Evolutionary conservation across 495 filamentous ascomycete species (phyloP).

Genomic region (Paragyromitra xinjiangensis): DNA sequence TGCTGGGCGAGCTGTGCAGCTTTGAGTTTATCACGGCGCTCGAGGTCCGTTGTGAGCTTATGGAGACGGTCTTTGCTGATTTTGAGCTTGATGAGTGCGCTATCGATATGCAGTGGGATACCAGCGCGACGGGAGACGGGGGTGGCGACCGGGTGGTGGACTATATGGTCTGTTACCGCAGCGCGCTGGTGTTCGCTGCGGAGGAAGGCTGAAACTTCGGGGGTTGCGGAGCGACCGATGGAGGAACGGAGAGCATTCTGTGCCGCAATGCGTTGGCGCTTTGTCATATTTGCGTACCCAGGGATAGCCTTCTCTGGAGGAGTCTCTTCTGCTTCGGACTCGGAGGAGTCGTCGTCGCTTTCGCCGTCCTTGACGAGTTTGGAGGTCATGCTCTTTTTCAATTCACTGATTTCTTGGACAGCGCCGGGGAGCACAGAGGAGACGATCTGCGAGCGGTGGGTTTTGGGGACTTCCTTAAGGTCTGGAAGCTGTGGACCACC

Average conservation of each 20-base stretch:
- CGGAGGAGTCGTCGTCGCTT: slow-evolving; percentile 80
- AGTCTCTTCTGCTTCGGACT: slow-evolving; percentile 87
- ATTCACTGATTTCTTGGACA: slow-evolving; percentile 65
- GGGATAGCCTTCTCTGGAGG: slow-evolving; percentile 84
- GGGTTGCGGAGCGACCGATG: slow-evolving; percentile 82
- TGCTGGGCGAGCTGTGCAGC: slow-evolving; percentile 41
- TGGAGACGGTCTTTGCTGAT: slow-evolving; percentile 71
- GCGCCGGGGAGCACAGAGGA: slow-evolving; percentile 90
- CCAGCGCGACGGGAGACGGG: slow-evolving; percentile 48
- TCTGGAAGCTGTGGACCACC: slow-evolving; percentile 95
- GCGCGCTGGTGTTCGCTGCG: slow-evolving; percentile 67
- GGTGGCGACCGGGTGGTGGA: slow-evolving; percentile 27
- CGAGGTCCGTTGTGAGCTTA: slow-evolving; percentile 67
- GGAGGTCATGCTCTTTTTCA: slow-evolving; percentile 87
- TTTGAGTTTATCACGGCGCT: slow-evolving; percentile 58
- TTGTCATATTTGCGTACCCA: slow-evolving; percentile 80
- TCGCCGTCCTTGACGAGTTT: slow-evolving; percentile 71
- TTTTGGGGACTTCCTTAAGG: slow-evolving; percentile 91
- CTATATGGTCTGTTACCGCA: slow-evolving; percentile 40
- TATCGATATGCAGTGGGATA: slow-evolving; percentile 50
- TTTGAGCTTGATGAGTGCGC: slow-evolving; percentile 72
- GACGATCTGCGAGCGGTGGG: slow-evolving; percentile 87
- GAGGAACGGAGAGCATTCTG: slow-evolving; percentile 59
- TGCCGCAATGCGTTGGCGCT: slow-evolving; percentile 76
- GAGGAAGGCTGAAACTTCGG: slow-evolving; percentile 76